Evolutionary conservation across 2,329 filamentous ascomycete species (phyloP).

Genomic region (Monosporascus sp.): DNA sequence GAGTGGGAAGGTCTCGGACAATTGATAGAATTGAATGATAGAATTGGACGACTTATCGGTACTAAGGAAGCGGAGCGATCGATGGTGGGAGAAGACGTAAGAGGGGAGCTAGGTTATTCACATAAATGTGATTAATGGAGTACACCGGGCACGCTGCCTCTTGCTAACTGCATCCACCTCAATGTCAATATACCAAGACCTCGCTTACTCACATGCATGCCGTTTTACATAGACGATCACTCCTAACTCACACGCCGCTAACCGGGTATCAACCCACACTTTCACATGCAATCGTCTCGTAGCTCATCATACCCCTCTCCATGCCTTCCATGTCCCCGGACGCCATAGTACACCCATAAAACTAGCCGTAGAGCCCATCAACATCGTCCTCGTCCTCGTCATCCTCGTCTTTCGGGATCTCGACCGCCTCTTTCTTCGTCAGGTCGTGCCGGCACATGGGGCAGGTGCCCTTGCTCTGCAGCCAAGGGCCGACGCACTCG

Average conservation of each 20-base stretch:
- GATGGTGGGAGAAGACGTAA: background rate
- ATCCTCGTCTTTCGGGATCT: slow-evolving; percentile 35
- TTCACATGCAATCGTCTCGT: background rate
- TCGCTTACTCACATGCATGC: no score
- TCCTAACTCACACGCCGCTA: no score
- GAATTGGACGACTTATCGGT: no score
- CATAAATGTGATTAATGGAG: background rate
- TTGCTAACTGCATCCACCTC: background rate
- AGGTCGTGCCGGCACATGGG: slow-evolving; percentile 59
- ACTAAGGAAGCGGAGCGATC: slow-evolving; percentile 14
- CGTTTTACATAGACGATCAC: no score
- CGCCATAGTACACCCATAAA: background rate
- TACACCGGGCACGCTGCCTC: background rate
- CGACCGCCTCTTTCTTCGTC: slow-evolving; percentile 43
- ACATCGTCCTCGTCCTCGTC: slow-evolving; percentile 50
- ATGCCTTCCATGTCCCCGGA: background rate
- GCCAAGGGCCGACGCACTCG: slow-evolving; percentile 64
- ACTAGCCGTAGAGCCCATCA: slow-evolving; percentile 41
- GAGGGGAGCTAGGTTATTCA: background rate
- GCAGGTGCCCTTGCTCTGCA: slow-evolving; percentile 59
- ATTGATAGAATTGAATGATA: slow-evolving; percentile 8
- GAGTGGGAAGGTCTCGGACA: slow-evolving; percentile 27
- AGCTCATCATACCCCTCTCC: background rate
- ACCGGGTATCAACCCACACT: no score
- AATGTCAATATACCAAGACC: background rate